These are phyloP conservation scores for Primulina eburnea DNA, from an alignment of 257 asterid genomes.

Conservation along the genomic window DNA sequence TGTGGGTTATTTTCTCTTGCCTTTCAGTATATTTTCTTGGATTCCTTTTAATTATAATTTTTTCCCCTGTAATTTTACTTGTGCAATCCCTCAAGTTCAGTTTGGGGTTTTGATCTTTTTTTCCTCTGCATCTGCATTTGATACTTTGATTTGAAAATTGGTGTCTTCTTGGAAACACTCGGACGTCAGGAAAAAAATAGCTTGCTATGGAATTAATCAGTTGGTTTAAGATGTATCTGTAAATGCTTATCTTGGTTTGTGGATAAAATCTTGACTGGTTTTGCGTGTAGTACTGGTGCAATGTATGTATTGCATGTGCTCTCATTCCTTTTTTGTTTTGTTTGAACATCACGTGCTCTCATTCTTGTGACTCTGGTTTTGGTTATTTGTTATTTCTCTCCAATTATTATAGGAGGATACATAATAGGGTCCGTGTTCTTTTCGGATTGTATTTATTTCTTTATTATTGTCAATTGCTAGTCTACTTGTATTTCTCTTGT, in stretches of 20 bases:
- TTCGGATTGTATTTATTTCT: background rate
- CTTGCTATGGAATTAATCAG: background rate
- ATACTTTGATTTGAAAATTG: conserved; percentile 20
- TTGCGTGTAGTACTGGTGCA: conserved; percentile 4
- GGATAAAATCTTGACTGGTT: conserved; percentile 1
- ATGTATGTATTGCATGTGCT: background rate
- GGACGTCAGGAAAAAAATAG: no score
- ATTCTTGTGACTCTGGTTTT: background rate
- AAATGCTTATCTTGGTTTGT: conserved; percentile 12
- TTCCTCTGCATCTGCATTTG: conserved; percentile 17
- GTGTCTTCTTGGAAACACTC: background rate
- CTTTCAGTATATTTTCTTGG: background rate
- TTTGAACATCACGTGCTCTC: background rate
- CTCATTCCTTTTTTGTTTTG: no score
- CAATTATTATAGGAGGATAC: background rate
- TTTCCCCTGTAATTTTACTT: background rate
- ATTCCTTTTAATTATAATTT: no score
- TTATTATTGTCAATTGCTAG: background rate
- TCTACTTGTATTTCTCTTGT: background rate
- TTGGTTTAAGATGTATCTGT: background rate
- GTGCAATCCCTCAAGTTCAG: conserved; percentile 9
- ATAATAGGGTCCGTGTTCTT: background rate
- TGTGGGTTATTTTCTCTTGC: conserved; percentile 45
- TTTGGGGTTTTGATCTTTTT: conserved; percentile 6
- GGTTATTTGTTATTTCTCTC: background rate